Evolutionary conservation across 2,329 filamentous ascomycete genomes (phyloP).

Genomic region (Hypoxylon sp.): DNA sequence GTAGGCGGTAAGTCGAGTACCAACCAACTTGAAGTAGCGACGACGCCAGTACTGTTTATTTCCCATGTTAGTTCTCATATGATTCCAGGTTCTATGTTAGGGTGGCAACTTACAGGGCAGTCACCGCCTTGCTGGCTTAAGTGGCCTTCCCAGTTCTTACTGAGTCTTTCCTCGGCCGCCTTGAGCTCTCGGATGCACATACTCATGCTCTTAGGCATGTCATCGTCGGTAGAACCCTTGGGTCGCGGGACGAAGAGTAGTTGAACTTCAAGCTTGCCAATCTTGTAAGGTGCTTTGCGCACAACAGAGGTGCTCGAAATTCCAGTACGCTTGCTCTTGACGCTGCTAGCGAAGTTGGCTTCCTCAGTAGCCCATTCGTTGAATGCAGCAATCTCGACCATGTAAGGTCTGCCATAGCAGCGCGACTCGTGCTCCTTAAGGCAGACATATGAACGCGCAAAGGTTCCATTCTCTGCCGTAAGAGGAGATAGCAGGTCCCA

Average conservation of each 20-base stretch:
- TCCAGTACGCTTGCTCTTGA: conserved; percentile 86
- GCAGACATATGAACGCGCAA: conserved; percentile 92
- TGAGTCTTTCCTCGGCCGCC: conserved; percentile 84
- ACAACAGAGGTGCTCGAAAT: conserved; percentile 73
- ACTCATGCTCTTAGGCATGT: conserved; percentile 99
- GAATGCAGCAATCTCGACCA: conserved; percentile 92
- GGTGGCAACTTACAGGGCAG: conserved; percentile 81
- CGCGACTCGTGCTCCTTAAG: conserved; percentile 91
- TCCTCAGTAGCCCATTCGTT: conserved; percentile 98
- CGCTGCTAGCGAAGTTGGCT: conserved; percentile 80
- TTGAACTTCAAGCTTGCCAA: conserved; percentile 94
- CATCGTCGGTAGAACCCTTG: conserved; percentile 86
- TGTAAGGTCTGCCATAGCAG: conserved; percentile 89
- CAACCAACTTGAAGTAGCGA: conserved; percentile 94
- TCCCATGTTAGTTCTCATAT: conserved; percentile 55
- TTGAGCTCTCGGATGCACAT: conserved; percentile 93
- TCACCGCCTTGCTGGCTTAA: conserved; percentile 98
- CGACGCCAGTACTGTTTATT: conserved; percentile 88
- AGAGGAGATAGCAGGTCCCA: conserved; percentile 91
- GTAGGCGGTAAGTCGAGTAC: conserved; percentile 92
- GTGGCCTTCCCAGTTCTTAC: conserved; percentile 86
- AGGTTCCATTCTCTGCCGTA: conserved; percentile 91
- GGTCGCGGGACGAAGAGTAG: conserved; percentile 95
- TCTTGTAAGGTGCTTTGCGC: conserved; percentile 92
- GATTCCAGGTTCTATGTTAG: not conserved